These are phyloP conservation scores for Phytophthora ramorum DNA, from an alignment of 352 stramenopile species.

Conservation along the genomic window DNA sequence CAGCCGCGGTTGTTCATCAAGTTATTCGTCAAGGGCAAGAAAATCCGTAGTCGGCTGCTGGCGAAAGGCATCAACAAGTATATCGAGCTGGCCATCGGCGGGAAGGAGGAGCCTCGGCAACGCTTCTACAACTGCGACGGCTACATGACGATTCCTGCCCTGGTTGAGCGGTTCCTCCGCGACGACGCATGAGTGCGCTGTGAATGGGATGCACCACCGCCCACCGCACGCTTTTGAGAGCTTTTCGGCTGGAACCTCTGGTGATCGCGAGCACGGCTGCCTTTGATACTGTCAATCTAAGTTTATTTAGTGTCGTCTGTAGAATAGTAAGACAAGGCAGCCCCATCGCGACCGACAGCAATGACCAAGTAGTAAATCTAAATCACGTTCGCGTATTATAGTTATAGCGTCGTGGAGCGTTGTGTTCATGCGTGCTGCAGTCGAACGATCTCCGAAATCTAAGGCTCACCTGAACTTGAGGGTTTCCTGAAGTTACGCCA, in stretches of 20 bases:
- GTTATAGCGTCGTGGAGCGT: neutral
- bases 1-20: slow-evolving; percentile 47
- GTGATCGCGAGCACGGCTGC: neutral
- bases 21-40: slow-evolving; percentile 38
- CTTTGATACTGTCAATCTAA: slow-evolving; percentile 12
- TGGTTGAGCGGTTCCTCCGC: slow-evolving; percentile 44
- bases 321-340: slow-evolving; percentile 26
- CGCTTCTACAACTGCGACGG: slow-evolving; percentile 37
- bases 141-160: slow-evolving; percentile 37
- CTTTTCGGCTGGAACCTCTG: neutral
- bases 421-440: too few species aligned
- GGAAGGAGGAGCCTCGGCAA: slow-evolving; percentile 22
- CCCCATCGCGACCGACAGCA: neutral
- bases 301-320: slow-evolving; percentile 24
- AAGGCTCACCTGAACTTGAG: too few species aligned
- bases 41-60: slow-evolving; percentile 35
- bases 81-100: slow-evolving; percentile 35
- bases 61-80: slow-evolving; percentile 45
- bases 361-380: too few species aligned
- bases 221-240: neutral
- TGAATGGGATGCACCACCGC: neutral
- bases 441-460: too few species aligned
- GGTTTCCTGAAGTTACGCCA: too few species aligned
- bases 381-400: too few species aligned
- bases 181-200: slow-evolving; percentile 25